Evolutionary conservation across 169 alveolate genomes (phyloP).

Genomic region (Plasmodium knowlesi): DNA sequence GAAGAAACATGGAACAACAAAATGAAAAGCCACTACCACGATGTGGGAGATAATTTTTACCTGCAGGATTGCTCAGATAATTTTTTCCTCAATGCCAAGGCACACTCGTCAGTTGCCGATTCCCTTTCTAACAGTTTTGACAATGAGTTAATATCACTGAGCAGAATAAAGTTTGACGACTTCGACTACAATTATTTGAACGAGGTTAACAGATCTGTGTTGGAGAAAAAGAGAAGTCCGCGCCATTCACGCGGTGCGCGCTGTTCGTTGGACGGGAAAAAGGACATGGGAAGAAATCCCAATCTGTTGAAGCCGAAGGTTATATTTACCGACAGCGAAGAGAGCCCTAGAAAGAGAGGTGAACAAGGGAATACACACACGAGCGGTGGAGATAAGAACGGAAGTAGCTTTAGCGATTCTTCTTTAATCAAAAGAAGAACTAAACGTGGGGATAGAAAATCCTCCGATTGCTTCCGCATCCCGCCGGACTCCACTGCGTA

Average conservation of each 20-base stretch:
- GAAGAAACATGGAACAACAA: conserved; percentile 64
- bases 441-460: not conserved
- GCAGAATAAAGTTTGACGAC: conserved; percentile 69
- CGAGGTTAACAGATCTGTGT: not conserved
- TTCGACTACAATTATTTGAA: conserved; percentile 65
- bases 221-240: not conserved
- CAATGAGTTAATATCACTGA: conserved; percentile 40
- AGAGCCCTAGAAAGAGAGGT: not conserved
- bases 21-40: conserved; percentile 37
- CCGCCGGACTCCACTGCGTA: not conserved
- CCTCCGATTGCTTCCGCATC: not conserved
- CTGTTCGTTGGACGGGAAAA: not conserved
- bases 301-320: conserved; percentile 45
- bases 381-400: not conserved
- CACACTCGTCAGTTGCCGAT: conserved; percentile 1
- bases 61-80: conserved; percentile 72
- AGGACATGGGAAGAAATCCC: conserved; percentile 8
- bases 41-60: conserved; percentile 61
- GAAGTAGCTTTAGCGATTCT: conserved; percentile 4
- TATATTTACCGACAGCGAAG: conserved; percentile 32
- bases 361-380: not conserved
- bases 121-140: conserved; percentile 67
- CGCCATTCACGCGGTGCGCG: not conserved
- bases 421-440: not conserved
- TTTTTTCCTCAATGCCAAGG: conserved; percentile 49